Conservation (phyloP, 805 yeast genomes). For the Barnettozyma wickerhamii region DNA sequence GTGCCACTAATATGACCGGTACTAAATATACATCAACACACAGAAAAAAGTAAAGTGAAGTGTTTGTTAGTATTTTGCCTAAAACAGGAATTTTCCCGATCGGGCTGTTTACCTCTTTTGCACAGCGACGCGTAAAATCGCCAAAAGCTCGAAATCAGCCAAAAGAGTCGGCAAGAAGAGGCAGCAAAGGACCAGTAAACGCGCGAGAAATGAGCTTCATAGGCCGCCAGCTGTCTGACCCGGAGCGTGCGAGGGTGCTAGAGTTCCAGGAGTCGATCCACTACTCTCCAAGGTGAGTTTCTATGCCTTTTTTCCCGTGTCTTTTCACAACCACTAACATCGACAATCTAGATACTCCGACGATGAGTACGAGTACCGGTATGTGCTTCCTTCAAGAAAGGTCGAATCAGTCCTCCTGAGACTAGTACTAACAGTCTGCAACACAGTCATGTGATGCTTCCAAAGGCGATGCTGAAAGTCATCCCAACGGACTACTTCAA, state of each 20-base stretch:
- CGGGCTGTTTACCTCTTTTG: slow-evolving; percentile 1
- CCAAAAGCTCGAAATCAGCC: too few relatives aligned
- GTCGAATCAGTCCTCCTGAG: background rate
- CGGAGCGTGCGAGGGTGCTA: slow-evolving; percentile 79
- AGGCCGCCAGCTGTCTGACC: slow-evolving; percentile 73
- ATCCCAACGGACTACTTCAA: slow-evolving; percentile 94
- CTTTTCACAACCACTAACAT: slow-evolving; percentile 8
- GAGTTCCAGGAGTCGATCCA: slow-evolving; percentile 94
- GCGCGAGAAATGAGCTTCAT: slow-evolving; percentile 28
- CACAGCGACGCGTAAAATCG: slow-evolving; percentile 4
- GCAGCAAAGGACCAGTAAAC: background rate
- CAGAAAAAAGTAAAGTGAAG: too few relatives aligned
- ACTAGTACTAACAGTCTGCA: slow-evolving; percentile 2
- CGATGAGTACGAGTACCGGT: slow-evolving; percentile 80
- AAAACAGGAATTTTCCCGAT: background rate
- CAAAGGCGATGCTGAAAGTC: slow-evolving; percentile 90
- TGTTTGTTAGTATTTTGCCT: background rate
- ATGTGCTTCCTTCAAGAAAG: too few relatives aligned
- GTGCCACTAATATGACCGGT: too few relatives aligned
- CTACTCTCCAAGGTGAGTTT: slow-evolving; percentile 67
- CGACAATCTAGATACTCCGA: slow-evolving; percentile 63
- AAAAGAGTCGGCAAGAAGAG: background rate
- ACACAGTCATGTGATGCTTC: slow-evolving; percentile 94
- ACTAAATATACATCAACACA: background rate
- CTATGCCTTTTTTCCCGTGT: background rate